Percentiles rank a stretch among this genome's conserved stretches.
Evolutionary conservation across 345 rosid species (phyloP).

Genomic region (Eucalyptus albens): DNA sequence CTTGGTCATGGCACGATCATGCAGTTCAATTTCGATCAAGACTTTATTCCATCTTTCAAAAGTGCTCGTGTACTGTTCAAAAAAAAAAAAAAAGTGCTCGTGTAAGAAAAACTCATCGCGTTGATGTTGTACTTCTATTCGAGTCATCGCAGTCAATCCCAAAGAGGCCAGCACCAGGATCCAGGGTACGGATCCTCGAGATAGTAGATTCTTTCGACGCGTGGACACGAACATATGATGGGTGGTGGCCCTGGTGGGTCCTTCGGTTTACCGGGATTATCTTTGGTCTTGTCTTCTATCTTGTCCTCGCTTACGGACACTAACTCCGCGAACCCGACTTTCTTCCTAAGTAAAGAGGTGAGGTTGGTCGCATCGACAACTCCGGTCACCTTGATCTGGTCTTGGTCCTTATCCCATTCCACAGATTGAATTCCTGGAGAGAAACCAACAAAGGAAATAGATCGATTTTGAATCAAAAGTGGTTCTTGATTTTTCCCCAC

Average conservation of each 20-base stretch:
- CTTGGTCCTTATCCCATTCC: background rate
- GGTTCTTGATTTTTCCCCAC: background rate
- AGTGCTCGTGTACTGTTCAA: background rate
- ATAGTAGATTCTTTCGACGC: background rate
- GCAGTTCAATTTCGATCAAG: background rate
- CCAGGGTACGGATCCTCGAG: background rate
- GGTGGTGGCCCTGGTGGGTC: background rate
- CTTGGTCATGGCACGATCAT: background rate
- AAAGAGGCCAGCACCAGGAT: background rate
- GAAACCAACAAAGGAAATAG: background rate
- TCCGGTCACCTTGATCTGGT: background rate
- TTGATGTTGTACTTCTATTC: background rate
- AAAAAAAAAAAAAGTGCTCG: background rate
- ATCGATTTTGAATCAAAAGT: background rate
- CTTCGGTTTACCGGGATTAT: background rate
- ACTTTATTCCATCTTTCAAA: background rate
- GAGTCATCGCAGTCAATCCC: background rate
- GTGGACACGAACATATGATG: background rate
- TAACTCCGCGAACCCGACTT: background rate
- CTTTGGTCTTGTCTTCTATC: accelerated
- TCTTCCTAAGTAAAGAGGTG: background rate
- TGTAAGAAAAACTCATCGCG: background rate
- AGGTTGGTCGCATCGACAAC: background rate
- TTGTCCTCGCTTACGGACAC: background rate
- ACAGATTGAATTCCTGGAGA: background rate